These are phyloP conservation scores for Tolypocladium nubicola DNA, from an alignment of 2,329 filamentous ascomycete species.

Conservation along the genomic window DNA sequence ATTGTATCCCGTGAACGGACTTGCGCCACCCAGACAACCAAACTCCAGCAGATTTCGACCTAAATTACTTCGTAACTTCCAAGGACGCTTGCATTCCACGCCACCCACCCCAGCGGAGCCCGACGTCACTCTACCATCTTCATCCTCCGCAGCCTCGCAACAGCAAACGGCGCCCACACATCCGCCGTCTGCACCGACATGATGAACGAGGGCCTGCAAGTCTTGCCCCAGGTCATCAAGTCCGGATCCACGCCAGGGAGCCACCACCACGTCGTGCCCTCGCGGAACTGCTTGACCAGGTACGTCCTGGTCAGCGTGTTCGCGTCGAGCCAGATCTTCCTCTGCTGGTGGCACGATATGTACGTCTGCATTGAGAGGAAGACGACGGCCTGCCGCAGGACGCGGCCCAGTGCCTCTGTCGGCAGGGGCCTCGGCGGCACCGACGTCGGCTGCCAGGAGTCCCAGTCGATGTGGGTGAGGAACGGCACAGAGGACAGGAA, in stretches of 20 bases:
- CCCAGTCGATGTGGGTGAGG: neutral
- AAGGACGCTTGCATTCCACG: too few relatives aligned
- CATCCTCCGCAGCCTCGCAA: neutral
- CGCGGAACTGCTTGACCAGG: constrained; percentile 10
- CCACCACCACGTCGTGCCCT: constrained; percentile 1
- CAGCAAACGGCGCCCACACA: neutral
- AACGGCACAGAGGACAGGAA: neutral
- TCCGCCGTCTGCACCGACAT: neutral
- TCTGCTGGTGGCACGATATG: constrained; percentile 10
- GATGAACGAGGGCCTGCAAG: neutral
- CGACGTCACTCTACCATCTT: neutral
- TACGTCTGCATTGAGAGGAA: constrained; percentile 8
- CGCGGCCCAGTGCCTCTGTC: neutral
- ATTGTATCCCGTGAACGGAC: too few relatives aligned
- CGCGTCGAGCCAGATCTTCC: constrained; percentile 17
- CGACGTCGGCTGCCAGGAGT: neutral
- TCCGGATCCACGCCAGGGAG: constrained; percentile 4
- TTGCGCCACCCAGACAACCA: too few relatives aligned
- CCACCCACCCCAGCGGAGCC: neutral
- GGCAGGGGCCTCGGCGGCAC: neutral
- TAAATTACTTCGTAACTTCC: neutral
- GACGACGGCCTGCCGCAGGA: constrained; percentile 4
- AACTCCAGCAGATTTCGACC: neutral
- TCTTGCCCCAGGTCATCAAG: neutral
- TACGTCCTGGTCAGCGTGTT: constrained; percentile 20